These are phyloP conservation scores for Phanerodontia chrysosporium DNA, from an alignment of 768 basidiomycete genomes.

Conservation along the genomic window DNA sequence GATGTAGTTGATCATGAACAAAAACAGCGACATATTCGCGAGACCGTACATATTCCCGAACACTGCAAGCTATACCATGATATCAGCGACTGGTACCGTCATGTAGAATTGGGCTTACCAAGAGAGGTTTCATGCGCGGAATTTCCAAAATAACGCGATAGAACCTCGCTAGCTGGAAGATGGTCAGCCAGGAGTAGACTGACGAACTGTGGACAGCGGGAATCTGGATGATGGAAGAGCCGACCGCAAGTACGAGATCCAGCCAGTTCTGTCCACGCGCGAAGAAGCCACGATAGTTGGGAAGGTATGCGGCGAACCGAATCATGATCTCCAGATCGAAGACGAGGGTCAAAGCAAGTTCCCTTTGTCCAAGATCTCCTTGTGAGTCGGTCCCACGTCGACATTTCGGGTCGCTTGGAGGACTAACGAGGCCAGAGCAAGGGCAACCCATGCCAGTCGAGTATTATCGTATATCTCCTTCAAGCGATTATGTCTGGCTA, in stretches of 20 bases:
- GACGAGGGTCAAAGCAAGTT: conserved; percentile 72
- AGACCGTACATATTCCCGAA: conserved; percentile 92
- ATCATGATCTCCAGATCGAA: conserved; percentile 89
- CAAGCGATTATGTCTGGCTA: conserved; percentile 41
- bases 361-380: conserved; percentile 54
- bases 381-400: conserved; percentile 42
- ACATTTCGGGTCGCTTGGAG: conserved; percentile 69
- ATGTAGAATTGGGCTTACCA: conserved; percentile 59
- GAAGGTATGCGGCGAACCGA: conserved; percentile 58
- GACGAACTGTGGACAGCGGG: conserved; percentile 62
- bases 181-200: conserved; percentile 85
- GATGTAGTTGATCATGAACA: conserved; percentile 83
- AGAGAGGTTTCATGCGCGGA: conserved; percentile 83
- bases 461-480: conserved; percentile 56
- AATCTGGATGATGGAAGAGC: conserved; percentile 77
- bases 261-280: conserved; percentile 56
- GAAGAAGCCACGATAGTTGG: conserved; percentile 83
- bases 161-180: conserved; percentile 82
- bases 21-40: conserved; percentile 87
- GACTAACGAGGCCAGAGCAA: conserved; percentile 66
- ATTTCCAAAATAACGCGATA: conserved; percentile 89
- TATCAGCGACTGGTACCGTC: no score
- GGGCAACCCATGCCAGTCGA: conserved; percentile 69
- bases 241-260: conserved; percentile 73
- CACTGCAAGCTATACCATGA: conserved; percentile 59